phyloP scores from a whole-genome alignment of 148 eudicot genomes.

The Salicornia ramosissima region DNA sequence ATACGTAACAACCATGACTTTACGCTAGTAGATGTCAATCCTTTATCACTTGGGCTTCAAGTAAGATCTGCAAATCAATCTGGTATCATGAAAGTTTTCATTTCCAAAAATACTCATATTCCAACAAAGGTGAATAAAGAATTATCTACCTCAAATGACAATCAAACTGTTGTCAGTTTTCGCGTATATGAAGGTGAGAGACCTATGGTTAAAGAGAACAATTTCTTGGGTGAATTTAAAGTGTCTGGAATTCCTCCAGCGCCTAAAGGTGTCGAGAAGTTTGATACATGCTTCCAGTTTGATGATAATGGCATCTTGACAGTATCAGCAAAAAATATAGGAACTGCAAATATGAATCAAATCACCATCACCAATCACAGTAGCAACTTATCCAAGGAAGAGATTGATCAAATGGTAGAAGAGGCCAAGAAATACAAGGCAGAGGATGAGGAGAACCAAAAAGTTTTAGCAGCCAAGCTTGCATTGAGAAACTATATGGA shows the following conservation, averaged over 20 bases:
- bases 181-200: neutral
- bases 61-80: too few relatives aligned
- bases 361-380: neutral
- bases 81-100: neutral
- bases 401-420: neutral
- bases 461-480: neutral
- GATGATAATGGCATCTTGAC: neutral
- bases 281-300: neutral
- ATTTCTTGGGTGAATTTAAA: neutral
- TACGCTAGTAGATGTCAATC: neutral
- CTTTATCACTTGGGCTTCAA: neutral
- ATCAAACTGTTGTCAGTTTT: neutral
- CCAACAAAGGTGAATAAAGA: neutral
- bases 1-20: neutral
- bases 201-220: neutral
- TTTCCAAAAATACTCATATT: neutral
- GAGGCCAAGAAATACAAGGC: constrained; percentile 1
- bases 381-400: neutral
- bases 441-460: neutral
- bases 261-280: neutral
- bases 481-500: neutral
- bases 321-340: neutral
- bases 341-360: neutral
- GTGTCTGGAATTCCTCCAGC: neutral
- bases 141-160: neutral